Conservation (phyloP, 169 alveolate genomes). For the Babesia divergens region DNA sequence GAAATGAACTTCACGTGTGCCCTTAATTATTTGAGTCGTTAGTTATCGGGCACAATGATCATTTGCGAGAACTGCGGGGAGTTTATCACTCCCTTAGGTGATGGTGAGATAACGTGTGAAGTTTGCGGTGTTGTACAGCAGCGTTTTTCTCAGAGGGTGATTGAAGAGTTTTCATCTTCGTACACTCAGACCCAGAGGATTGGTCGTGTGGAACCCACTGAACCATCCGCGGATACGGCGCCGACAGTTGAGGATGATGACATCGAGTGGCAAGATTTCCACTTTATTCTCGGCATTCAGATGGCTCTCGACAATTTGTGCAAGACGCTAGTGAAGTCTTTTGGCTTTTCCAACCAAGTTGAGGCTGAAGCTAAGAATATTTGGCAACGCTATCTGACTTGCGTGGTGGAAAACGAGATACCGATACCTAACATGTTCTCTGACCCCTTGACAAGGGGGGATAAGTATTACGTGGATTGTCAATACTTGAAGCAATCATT, state of each 20-base stretch:
- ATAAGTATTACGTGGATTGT: constrained; percentile 16
- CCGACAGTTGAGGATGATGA: background rate
- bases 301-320: constrained; percentile 32
- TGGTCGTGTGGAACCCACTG: constrained; percentile 8
- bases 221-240: background rate
- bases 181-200: constrained; percentile 44
- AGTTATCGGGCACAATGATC: background rate
- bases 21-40: constrained; percentile 6
- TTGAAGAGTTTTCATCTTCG: constrained; percentile 35
- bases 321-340: constrained; percentile 34
- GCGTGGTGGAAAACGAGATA: constrained; percentile 27
- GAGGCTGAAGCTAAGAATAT: constrained; percentile 49
- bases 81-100: background rate
- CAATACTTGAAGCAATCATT: constrained; percentile 13
- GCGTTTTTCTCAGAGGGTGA: constrained; percentile 27
- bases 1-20: constrained; percentile 12
- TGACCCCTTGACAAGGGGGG: constrained; percentile 30
- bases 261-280: constrained; percentile 15
- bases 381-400: constrained; percentile 21
- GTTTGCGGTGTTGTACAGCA: constrained; percentile 60
- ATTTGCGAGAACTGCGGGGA: constrained; percentile 58
- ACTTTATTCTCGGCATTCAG: constrained; percentile 39
- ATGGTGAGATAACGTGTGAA: constrained; percentile 37
- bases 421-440: constrained; percentile 43
- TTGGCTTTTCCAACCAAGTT: constrained; percentile 29